These are phyloP conservation scores for Salix caprea DNA, from an alignment of 345 rosid genomes.

Conservation along the genomic window DNA sequence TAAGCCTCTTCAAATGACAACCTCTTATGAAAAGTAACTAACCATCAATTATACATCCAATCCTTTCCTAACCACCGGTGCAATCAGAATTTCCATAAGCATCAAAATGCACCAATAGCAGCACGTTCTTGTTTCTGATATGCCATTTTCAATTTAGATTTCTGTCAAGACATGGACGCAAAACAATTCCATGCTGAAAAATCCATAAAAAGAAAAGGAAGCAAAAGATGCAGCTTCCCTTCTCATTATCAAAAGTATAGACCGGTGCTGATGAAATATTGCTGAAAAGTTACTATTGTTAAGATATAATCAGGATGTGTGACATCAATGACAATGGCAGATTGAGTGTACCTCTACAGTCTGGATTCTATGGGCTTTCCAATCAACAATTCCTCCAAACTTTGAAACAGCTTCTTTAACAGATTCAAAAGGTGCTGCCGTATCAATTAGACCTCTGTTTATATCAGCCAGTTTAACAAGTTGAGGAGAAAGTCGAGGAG, in stretches of 20 bases:
- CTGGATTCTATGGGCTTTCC: slow-evolving; percentile 88
- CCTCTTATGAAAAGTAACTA: neutral
- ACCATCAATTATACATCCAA: neutral
- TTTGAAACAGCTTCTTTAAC: slow-evolving; percentile 93
- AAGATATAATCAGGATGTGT: neutral
- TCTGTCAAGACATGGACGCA: neutral
- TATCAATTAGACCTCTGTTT: slow-evolving; percentile 64
- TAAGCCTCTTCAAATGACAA: neutral
- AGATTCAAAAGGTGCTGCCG: slow-evolving; percentile 84
- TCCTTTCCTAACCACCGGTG: neutral
- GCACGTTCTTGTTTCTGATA: neutral
- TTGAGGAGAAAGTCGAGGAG: neutral
- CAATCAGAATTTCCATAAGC: neutral
- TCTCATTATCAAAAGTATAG: neutral
- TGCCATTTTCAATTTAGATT: neutral
- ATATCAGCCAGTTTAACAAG: slow-evolving; percentile 12
- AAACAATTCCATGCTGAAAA: neutral
- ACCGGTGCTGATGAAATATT: neutral
- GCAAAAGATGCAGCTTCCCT: neutral
- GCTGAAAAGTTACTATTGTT: neutral
- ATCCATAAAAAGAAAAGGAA: neutral
- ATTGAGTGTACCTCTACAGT: slow-evolving; percentile 58
- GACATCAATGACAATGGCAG: neutral
- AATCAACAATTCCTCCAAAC: slow-evolving; percentile 94
- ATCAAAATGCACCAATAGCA: neutral